Evolutionary conservation across 2,329 filamentous ascomycete genomes (phyloP), one percentile per base, ranked within the genome.

Genomic region (Aschersonia sp.): DNA sequence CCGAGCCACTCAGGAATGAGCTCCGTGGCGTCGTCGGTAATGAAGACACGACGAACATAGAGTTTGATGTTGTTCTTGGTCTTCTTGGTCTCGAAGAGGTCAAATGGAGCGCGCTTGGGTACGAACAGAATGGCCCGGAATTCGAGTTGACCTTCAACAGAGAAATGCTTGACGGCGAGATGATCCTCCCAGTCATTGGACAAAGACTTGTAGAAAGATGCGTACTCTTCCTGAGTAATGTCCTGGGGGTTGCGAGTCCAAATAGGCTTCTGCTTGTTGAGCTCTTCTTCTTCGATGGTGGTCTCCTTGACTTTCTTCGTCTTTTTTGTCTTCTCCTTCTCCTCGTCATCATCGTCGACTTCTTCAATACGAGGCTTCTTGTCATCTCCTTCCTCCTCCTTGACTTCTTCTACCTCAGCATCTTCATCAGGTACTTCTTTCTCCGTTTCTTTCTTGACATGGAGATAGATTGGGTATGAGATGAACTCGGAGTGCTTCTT

Each of bases 41-140:
- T 98, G 85, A 98, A 98, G 71, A 98, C 92, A 69, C 92, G 92
- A 70, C 92, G 90, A 65, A 98, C 92, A 75, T 98, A 98, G 62
- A 98, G 84, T 85, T 98, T 98, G 82, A 98, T 97, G 85, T 98
- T 98, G 86, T 97, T 98, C 88, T 98, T 98, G 67, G 90, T 96
- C 85, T 96, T 95, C 87, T 98, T 98, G 68, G 90, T 96, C 85
- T 98, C 92, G 70, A 98, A 98, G 54, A 98, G 86, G 66, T 98
- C 92, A 71, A 98, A 98, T 62, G 92, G 92, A 70, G 92, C 92
- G 63, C 92, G 90, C 87, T 98, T 97, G 68, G 92, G 92, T 48
- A 98, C 90, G 78, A 94, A 98, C 68, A 98, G 88, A 71, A 98
- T 95, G 58, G 92, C 92, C 57, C 90, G 90, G 88, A 98, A 98